Evolutionary conservation across 345 rosid species (phyloP).

Genomic region (Adansonia digitata): DNA sequence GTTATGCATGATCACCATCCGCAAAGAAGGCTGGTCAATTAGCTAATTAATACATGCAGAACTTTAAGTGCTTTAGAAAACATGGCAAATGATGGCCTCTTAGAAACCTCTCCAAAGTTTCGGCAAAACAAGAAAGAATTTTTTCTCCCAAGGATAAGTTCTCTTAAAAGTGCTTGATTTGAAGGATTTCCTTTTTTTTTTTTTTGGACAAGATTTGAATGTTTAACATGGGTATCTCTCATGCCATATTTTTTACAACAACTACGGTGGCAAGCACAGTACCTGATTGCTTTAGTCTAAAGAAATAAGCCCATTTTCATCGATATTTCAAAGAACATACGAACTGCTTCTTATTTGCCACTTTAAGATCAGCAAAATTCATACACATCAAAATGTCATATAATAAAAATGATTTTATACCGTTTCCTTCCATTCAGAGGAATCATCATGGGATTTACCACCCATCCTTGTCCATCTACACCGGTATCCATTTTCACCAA

Average conservation of each 20-base stretch:
- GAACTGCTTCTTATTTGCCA: background rate
- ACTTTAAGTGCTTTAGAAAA: background rate
- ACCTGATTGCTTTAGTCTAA: background rate
- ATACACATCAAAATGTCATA: conserved; percentile 9
- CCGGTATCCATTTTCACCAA: conserved; percentile 79
- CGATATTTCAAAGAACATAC: background rate
- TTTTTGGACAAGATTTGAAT: background rate
- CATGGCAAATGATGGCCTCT: background rate
- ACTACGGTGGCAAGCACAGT: background rate
- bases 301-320: background rate
- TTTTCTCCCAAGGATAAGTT: background rate
- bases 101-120: background rate
- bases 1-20: background rate
- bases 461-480: conserved; percentile 99
- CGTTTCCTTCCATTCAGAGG: conserved; percentile 95
- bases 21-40: background rate
- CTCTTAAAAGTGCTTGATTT: background rate
- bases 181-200: background rate
- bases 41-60: background rate
- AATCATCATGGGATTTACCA: conserved; percentile 66
- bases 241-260: background rate
- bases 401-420: conserved; percentile 34
- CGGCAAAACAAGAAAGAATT: background rate
- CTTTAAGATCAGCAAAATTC: conserved; percentile 8
- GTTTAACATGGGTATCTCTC: background rate